Evolutionary conservation across 768 basidiomycete genomes (phyloP), one percentile per base, ranked within the genome.

Genomic region (Mycena galericulata): DNA sequence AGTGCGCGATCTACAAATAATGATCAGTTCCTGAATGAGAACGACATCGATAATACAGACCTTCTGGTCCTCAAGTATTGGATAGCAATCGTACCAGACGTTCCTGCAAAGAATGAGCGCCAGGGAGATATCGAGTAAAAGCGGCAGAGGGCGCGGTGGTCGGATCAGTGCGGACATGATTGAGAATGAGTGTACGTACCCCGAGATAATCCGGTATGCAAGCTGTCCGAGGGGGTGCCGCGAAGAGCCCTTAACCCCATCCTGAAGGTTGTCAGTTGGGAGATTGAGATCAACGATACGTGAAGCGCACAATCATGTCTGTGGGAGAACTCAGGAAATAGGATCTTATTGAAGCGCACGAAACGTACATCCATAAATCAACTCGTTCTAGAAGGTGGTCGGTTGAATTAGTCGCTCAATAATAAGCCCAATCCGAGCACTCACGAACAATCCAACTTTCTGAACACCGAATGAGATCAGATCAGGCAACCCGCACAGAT

Each of bases 361-460:
- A 2, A 14, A 56, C 55, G 12, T 29, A 43, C 55, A 56, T 26
- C 55, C 55, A 29, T 56, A 56, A 6, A 56, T 30, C 14, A 56
- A 40, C 55, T 56, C 55, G 29, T 56, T 56, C 54, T 55, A 8
- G 1, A 47, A n/a, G 10, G 17, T 38, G 38, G 17, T 38, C 10
- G 10, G 38, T 38, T 38, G 17, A 9, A 38, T 38, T n/a, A n/a
- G 38, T 17, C 17, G 9, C 17, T 38, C 10, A 17, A 38, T 38
- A 38, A 38, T 38, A 10, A 14, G 17, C 49, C 27, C 12, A 29
- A 7, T 11, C 11, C 5, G 26, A 17, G 27, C 24, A 55, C 54
- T 55, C 36, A 55, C 54, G 34, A 56, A 56, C 34, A 56, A 56
- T 5, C 55, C 55, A 2, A 56, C 55, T 56, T 56, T 56, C 54